Conservation (phyloP, 768 basidiomycete genomes). For the Asterophora parasitica region DNA sequence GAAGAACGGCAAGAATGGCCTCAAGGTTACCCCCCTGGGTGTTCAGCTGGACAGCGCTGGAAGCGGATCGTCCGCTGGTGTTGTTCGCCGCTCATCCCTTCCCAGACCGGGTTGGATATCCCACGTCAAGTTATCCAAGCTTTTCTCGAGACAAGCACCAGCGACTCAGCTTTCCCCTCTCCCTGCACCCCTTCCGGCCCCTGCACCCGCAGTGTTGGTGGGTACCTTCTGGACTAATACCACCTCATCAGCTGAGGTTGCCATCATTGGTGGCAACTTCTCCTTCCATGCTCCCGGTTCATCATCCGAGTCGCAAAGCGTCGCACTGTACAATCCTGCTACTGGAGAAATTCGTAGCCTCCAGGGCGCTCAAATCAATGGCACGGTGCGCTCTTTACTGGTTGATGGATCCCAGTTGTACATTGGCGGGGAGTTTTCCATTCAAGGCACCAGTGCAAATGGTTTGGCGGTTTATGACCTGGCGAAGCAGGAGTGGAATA, state of each 20-base stretch:
- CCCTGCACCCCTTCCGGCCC: constrained; percentile 49
- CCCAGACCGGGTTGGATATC: constrained; percentile 47
- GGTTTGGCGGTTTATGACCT: constrained; percentile 85
- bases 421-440: constrained; percentile 80
- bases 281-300: constrained; percentile 44
- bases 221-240: constrained; percentile 89
- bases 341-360: constrained; percentile 49
- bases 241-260: constrained; percentile 56
- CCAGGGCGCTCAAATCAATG: constrained; percentile 58
- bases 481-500: constrained; percentile 53
- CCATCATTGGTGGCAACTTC: constrained; percentile 90
- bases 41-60: constrained; percentile 45
- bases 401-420: constrained; percentile 70
- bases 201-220: constrained; percentile 78
- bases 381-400: constrained; percentile 71
- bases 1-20: constrained; percentile 51
- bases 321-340: constrained; percentile 68
- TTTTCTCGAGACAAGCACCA: constrained; percentile 54
- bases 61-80: constrained; percentile 22
- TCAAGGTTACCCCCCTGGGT: constrained; percentile 56
- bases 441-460: constrained; percentile 50
- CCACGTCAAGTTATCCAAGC: constrained; percentile 34
- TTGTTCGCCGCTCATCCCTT: constrained; percentile 32
- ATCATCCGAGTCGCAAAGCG: constrained; percentile 39
- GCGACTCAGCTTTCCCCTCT: constrained; percentile 40